Conservation (phyloP, 2,329 filamentous ascomycete species). For the Fusarium torulosum region DNA sequence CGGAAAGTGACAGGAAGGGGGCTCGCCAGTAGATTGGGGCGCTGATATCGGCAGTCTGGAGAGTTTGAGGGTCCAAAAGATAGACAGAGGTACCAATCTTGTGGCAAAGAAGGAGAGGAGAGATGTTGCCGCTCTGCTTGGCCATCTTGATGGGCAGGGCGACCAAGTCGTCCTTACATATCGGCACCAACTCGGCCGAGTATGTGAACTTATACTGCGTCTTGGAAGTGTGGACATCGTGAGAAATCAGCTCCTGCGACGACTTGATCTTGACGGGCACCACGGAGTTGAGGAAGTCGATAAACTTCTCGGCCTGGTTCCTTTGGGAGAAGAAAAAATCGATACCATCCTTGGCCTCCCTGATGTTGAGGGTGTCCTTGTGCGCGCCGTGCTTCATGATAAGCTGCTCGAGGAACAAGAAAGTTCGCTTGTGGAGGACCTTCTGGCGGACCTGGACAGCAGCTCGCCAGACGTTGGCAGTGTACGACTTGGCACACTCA, state of each 20-base stretch:
- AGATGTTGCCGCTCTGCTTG: conserved; percentile 88
- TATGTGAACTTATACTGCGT: conserved; percentile 96
- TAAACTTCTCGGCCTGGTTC: conserved; percentile 92
- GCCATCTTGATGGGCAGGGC: conserved; percentile 90
- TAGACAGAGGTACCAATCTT: conserved; percentile 91
- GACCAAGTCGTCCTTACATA: conserved; percentile 98
- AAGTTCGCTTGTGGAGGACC: conserved; percentile 90
- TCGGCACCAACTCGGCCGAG: conserved; percentile 88
- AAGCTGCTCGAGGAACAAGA: conserved; percentile 84
- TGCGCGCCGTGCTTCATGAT: conserved; percentile 95
- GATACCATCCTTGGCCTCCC: conserved; percentile 93
- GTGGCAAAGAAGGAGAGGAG: conserved; percentile 86
- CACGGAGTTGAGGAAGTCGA: conserved; percentile 89
- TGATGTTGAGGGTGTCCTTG: conserved; percentile 96
- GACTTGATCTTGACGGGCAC: conserved; percentile 84
- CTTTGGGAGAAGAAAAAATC: conserved; percentile 94
- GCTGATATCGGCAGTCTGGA: conserved; percentile 89
- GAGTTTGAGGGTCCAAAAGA: conserved; percentile 88
- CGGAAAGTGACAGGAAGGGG: conserved; percentile 86
- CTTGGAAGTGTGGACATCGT: conserved; percentile 89
- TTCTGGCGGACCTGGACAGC: conserved; percentile 96
- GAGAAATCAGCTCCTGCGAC: conserved; percentile 86
- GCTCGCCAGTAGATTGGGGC: conserved; percentile 89
- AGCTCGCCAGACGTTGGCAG: conserved; percentile 94
- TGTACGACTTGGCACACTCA: conserved; percentile 95